phyloP scores from a whole-genome alignment of 345 rosid genomes.

The Linum usitatissimum region DNA sequence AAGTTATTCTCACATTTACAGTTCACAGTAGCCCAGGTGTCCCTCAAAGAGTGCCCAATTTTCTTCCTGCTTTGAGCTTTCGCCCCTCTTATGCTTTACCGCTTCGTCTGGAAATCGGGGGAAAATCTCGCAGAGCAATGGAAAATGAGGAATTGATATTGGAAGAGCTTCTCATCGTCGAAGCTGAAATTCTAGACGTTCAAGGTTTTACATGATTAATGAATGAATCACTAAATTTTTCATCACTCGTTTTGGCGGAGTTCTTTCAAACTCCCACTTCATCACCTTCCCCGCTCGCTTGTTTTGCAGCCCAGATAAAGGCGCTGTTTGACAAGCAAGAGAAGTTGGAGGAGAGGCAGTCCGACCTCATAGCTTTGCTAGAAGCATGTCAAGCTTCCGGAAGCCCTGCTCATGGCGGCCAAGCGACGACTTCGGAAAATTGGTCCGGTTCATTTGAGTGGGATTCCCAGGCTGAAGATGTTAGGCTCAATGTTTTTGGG shows the following conservation, averaged over 20 bases:
- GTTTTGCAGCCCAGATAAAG: constrained; percentile 49
- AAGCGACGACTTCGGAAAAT: constrained; percentile 27
- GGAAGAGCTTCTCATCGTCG: constrained; percentile 52
- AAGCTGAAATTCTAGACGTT: constrained; percentile 44
- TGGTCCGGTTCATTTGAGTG: constrained; percentile 71
- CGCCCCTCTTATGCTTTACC: too few species aligned
- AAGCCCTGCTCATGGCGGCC: constrained; percentile 23
- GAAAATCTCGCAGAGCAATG: constrained; percentile 18
- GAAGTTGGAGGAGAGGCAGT: constrained; percentile 51
- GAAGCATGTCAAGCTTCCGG: constrained; percentile 38
- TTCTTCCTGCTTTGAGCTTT: too few species aligned
- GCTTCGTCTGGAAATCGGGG: too few species aligned
- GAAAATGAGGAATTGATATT: constrained; percentile 34
- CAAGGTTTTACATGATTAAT: constrained; percentile 34
- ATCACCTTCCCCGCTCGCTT: not conserved
- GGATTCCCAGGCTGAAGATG: constrained; percentile 74
- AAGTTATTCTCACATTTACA: too few species aligned
- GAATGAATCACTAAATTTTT: not conserved
- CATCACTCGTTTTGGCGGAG: not conserved
- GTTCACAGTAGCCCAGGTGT: too few species aligned
- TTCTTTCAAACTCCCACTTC: too few species aligned
- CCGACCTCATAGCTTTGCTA: constrained; percentile 48
- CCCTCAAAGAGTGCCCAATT: too few species aligned
- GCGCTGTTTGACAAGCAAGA: constrained; percentile 67
- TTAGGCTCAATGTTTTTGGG: constrained; percentile 70